These are phyloP conservation scores for Phoenix dactylifera DNA, from an alignment of 176 grass and related monocot genomes.

Conservation along the genomic window DNA sequence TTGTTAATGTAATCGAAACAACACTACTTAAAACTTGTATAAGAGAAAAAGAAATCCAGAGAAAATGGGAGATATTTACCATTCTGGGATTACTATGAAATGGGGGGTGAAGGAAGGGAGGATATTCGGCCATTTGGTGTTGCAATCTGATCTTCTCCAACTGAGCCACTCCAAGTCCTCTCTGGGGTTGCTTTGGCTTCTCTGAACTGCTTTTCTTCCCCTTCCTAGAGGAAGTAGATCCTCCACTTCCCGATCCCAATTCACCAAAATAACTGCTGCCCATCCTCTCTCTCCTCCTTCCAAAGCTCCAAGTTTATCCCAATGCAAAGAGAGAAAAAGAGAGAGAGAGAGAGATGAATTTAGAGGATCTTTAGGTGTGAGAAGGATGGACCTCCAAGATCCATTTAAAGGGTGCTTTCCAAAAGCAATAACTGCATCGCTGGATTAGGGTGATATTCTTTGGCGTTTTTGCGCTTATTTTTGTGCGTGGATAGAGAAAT, in stretches of 20 bases:
- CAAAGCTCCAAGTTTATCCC: too few species aligned
- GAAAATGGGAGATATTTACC: not conserved
- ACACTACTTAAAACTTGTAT: too few species aligned
- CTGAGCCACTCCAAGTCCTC: constrained; percentile 5
- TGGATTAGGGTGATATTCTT: too few species aligned
- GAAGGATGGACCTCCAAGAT: too few species aligned
- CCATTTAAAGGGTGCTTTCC: too few species aligned
- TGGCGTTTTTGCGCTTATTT: too few species aligned
- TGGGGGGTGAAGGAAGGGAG: not conserved
- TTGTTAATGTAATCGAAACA: too few species aligned
- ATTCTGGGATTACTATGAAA: not conserved
- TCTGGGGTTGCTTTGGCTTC: constrained; percentile 5
- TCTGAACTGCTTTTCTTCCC: not conserved
- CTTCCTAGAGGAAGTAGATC: not conserved
- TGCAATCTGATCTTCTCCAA: constrained; percentile 3
- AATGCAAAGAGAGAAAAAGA: too few species aligned
- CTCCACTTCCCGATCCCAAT: not conserved
- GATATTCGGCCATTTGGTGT: not conserved
- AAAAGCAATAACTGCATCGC: too few species aligned
- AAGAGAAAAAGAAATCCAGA: not conserved
- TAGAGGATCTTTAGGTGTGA: too few species aligned
- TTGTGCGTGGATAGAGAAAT: too few species aligned
- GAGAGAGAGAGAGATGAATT: too few species aligned
- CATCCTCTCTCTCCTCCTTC: not conserved
- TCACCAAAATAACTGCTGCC: not conserved